These are phyloP conservation scores for Malassezia sympodialis DNA, from an alignment of 1,284 basidiomycete species.

Conservation along the genomic window DNA sequence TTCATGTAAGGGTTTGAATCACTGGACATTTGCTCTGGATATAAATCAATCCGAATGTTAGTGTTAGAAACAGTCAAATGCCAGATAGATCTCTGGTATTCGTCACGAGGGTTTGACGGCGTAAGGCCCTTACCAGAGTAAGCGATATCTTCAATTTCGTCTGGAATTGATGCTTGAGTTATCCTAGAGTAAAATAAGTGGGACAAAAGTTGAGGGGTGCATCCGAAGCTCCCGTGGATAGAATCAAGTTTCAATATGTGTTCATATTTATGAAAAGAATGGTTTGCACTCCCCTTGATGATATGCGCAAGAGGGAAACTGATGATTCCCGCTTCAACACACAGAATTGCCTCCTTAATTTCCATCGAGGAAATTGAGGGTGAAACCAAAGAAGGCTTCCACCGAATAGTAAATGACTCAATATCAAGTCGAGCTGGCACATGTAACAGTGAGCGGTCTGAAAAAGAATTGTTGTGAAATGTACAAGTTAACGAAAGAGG, in stretches of 20 bases:
- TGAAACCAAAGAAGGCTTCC: neutral
- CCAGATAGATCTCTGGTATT: neutral
- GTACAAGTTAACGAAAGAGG: neutral
- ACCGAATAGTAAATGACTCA: neutral
- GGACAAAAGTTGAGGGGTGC: neutral
- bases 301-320: neutral
- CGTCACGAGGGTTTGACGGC: neutral
- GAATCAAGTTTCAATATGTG: neutral
- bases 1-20: neutral
- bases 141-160: neutral
- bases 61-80: neutral
- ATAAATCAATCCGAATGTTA: neutral
- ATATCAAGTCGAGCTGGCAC: neutral
- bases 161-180: neutral
- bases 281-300: neutral
- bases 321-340: neutral
- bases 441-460: neutral
- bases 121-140: neutral
- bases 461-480: neutral
- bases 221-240: neutral
- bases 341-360: neutral
- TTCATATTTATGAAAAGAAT: conserved; percentile 50
- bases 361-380: neutral
- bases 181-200: neutral
- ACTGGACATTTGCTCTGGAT: neutral